Conservation (phyloP, 257 asterid species). For the Ajuga chamaepitys region DNA sequence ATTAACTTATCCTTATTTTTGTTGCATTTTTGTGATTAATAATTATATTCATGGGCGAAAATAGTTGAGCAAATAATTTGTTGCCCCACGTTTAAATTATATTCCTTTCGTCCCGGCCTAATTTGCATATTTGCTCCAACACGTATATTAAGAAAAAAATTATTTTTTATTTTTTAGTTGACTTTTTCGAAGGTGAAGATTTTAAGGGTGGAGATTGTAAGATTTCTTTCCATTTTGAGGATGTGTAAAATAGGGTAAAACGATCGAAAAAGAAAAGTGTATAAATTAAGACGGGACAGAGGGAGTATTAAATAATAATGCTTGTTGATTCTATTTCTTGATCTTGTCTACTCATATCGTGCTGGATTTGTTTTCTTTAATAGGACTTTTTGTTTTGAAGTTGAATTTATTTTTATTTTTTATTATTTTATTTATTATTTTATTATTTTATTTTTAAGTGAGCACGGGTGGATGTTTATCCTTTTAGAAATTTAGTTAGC, state of each 20-base stretch:
- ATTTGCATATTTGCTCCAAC: too few species aligned
- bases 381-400: not conserved
- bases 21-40: not conserved
- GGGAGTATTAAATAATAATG: not conserved
- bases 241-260: too few species aligned
- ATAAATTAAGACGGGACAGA: too few species aligned
- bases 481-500: conserved; percentile 8
- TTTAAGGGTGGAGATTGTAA: too few species aligned
- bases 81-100: not conserved
- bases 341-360: conserved; percentile 5
- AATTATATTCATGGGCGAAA: not conserved
- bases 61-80: not conserved
- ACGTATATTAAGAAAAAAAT: too few species aligned
- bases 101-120: too few species aligned
- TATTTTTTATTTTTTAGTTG: too few species aligned
- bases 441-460: conserved; percentile 3
- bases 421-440: not conserved
- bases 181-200: too few species aligned
- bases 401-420: not conserved
- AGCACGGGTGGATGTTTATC: conserved; percentile 32
- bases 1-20: not conserved
- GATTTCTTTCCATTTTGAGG: too few species aligned
- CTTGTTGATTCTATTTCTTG: not conserved
- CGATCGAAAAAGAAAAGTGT: too few species aligned
- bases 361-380: not conserved